These are phyloP conservation scores for Suillus lakei DNA, from an alignment of 768 basidiomycete species.

Conservation along the genomic window DNA sequence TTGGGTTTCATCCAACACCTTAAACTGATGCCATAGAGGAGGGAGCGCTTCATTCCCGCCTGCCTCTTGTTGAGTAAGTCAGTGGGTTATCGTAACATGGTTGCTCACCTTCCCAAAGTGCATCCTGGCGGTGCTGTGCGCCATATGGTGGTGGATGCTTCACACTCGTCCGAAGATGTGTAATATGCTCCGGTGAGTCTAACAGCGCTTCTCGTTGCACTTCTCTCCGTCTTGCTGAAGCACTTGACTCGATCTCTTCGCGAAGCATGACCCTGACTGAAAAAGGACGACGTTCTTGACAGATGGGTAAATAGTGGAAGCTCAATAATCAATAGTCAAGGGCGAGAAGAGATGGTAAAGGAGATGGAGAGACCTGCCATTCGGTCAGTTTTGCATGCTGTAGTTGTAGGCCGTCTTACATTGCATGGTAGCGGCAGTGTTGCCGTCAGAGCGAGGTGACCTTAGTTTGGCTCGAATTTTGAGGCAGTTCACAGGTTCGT, in stretches of 20 bases:
- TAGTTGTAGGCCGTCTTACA: neutral
- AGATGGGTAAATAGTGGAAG: neutral
- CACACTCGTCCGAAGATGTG: neutral
- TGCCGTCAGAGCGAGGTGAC: no score
- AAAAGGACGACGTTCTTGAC: neutral
- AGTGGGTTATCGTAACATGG: no score
- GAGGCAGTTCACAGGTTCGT: no score
- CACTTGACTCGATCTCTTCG: neutral
- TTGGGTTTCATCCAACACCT: neutral
- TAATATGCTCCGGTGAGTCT: neutral
- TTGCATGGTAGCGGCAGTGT: no score
- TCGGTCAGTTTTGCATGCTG: neutral
- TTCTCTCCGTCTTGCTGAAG: neutral
- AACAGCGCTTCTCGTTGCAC: neutral
- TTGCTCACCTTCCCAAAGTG: neutral
- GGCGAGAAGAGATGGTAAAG: neutral
- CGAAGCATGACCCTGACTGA: neutral
- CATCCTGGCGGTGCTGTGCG: neutral
- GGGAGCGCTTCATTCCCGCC: neutral
- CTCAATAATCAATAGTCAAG: neutral
- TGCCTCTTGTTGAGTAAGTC: neutral
- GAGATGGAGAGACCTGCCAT: neutral
- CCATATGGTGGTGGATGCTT: neutral
- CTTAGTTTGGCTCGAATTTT: no score
- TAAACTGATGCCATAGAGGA: neutral